A percentile compares a stretch with the other conserved stretches of the same genome.
These are phyloP conservation scores for Solanum sparsipilum DNA, from an alignment of 257 asterid genomes.

Conservation along the genomic window DNA sequence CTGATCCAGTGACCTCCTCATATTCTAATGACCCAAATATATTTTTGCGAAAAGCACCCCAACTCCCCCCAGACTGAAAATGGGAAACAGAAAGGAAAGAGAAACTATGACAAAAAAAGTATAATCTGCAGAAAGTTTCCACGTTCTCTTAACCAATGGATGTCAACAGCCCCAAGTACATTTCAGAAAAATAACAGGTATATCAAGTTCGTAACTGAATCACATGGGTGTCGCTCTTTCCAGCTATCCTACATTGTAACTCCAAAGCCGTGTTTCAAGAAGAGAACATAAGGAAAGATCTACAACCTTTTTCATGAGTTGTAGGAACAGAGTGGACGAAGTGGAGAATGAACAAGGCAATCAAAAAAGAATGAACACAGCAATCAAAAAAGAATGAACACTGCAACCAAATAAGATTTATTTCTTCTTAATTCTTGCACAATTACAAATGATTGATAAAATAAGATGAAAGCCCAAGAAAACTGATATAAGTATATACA, in stretches of 20 bases:
- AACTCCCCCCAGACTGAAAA: neutral
- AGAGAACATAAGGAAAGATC: neutral
- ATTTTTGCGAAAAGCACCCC: neutral
- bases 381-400: neutral
- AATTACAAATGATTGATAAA: neutral
- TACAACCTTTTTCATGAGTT: neutral
- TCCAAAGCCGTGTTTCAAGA: neutral
- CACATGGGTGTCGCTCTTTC: neutral
- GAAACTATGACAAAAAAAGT: neutral
- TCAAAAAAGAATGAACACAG: neutral
- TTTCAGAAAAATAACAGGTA: neutral
- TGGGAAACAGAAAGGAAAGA: neutral
- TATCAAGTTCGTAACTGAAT: neutral
- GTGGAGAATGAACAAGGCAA: neutral
- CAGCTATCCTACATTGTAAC: neutral
- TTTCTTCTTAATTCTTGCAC: neutral
- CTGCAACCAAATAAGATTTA: neutral
- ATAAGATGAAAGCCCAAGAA: neutral
- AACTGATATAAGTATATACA: neutral
- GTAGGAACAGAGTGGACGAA: neutral
- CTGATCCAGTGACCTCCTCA: neutral
- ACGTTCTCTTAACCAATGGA: neutral
- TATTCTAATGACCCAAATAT: neutral
- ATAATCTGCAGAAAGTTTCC: neutral
- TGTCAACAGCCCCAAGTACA: neutral